These are phyloP conservation scores for Tetrapisispora iriomotensis DNA, from an alignment of 805 yeast genomes.

Conservation along the genomic window DNA sequence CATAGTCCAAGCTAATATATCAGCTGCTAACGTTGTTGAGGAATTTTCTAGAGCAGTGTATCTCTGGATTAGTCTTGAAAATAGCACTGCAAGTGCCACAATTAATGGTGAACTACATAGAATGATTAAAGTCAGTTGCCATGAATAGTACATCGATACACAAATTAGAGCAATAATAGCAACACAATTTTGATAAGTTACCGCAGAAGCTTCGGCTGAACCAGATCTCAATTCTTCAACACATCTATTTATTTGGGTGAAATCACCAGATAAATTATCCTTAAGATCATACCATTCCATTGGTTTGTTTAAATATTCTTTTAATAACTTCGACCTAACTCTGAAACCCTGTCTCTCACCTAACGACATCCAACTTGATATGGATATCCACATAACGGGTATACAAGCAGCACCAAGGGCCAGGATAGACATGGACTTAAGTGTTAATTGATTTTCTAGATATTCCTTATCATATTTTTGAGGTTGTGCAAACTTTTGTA, in stretches of 20 bases:
- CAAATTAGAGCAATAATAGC: conserved; percentile 46
- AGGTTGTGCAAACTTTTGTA: conserved; percentile 22
- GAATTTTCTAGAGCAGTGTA: conserved; percentile 49
- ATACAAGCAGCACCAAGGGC: conserved; percentile 39
- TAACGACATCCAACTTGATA: conserved; percentile 51
- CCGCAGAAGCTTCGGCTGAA: conserved; percentile 54
- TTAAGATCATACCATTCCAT: conserved; percentile 56
- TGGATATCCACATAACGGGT: conserved; percentile 42
- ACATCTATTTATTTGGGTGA: conserved; percentile 59
- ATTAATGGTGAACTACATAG: conserved; percentile 67
- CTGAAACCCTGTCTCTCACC: conserved; percentile 64
- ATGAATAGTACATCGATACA: conserved; percentile 66
- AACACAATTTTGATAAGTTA: conserved; percentile 43
- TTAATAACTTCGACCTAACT: conserved; percentile 40
- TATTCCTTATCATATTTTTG: conserved; percentile 15
- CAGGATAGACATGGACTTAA: conserved; percentile 34
- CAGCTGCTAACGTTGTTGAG: conserved; percentile 45
- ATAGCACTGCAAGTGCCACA: conserved; percentile 35
- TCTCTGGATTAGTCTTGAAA: conserved; percentile 43
- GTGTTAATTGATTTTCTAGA: conserved; percentile 26
- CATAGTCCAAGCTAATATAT: conserved; percentile 62
- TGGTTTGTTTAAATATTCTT: conserved; percentile 35
- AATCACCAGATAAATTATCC: conserved; percentile 48
- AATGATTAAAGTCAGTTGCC: conserved; percentile 78
- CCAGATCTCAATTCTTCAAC: conserved; percentile 65